phyloP scores from a whole-genome alignment of 1,139 yeast genomes.

The Lodderomyces elongisporus region DNA sequence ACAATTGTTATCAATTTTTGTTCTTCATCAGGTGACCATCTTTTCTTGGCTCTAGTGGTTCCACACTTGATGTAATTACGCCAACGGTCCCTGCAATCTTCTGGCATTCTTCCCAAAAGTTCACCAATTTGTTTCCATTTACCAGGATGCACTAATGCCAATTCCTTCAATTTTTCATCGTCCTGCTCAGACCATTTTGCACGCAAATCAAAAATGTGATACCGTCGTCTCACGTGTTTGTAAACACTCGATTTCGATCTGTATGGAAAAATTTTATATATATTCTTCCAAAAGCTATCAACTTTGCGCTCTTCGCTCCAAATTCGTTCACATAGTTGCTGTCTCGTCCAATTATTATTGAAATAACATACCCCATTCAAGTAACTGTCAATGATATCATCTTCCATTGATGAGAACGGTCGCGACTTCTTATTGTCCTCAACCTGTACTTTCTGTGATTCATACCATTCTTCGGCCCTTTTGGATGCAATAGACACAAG shows the following conservation, averaged over 20 bases:
- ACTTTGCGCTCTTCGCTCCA: constrained; percentile 84
- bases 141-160: constrained; percentile 65
- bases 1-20: constrained; percentile 54
- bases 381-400: constrained; percentile 64
- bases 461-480: constrained; percentile 27
- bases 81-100: constrained; percentile 95
- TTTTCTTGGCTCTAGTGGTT: constrained; percentile 60
- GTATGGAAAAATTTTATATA: constrained; percentile 73
- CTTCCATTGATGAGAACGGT: constrained; percentile 60
- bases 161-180: constrained; percentile 58
- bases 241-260: constrained; percentile 85
- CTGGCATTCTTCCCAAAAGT: constrained; percentile 87
- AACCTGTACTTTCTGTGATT: constrained; percentile 24
- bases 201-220: constrained; percentile 78
- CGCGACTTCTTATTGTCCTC: constrained; percentile 32
- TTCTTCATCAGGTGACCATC: constrained; percentile 80
- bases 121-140: constrained; percentile 85
- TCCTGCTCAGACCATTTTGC: constrained; percentile 88
- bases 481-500: constrained; percentile 8
- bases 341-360: constrained; percentile 54
- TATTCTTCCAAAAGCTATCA: constrained; percentile 84
- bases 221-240: constrained; percentile 85
- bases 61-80: constrained; percentile 94
- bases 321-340: constrained; percentile 72
- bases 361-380: constrained; percentile 62